Conservation (phyloP, 768 basidiomycete genomes). For the Boletus edulis region DNA sequence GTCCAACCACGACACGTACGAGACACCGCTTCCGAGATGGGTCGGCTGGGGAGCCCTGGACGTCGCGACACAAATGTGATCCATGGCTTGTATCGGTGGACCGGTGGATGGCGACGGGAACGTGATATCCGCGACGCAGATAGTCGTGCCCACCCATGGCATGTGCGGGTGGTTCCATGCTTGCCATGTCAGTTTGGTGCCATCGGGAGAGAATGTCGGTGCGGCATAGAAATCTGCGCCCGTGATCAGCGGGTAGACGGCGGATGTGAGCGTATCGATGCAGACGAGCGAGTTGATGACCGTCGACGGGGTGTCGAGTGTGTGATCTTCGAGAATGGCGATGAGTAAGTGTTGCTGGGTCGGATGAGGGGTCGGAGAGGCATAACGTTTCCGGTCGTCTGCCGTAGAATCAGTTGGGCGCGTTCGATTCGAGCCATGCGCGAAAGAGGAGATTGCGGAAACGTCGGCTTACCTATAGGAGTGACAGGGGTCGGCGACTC, state of each 20-base stretch:
- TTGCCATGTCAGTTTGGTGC: conserved; percentile 1
- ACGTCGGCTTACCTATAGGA: neutral
- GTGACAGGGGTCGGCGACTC: neutral
- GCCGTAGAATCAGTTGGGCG: too few relatives aligned
- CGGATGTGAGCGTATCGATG: neutral
- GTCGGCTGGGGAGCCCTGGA: neutral
- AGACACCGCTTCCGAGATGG: neutral
- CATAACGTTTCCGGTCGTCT: neutral
- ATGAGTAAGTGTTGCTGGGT: neutral
- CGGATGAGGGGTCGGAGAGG: conserved; percentile 1
- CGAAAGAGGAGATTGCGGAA: neutral
- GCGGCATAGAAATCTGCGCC: conserved; percentile 3
- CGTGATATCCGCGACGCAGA: neutral
- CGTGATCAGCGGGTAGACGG: neutral
- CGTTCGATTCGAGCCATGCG: neutral
- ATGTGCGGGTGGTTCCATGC: conserved; percentile 2
- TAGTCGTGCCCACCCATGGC: conserved; percentile 1
- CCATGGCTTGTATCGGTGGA: neutral
- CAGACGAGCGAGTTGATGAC: conserved; percentile 1
- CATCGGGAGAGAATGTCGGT: neutral
- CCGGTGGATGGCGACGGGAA: neutral
- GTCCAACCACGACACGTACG: conserved; percentile 2
- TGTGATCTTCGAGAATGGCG: neutral
- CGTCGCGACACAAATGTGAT: neutral
- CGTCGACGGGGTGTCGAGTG: neutral